phyloP scores from a whole-genome alignment of 108 stramenopile genomes.

The Stephanodiscus triporus region DNA sequence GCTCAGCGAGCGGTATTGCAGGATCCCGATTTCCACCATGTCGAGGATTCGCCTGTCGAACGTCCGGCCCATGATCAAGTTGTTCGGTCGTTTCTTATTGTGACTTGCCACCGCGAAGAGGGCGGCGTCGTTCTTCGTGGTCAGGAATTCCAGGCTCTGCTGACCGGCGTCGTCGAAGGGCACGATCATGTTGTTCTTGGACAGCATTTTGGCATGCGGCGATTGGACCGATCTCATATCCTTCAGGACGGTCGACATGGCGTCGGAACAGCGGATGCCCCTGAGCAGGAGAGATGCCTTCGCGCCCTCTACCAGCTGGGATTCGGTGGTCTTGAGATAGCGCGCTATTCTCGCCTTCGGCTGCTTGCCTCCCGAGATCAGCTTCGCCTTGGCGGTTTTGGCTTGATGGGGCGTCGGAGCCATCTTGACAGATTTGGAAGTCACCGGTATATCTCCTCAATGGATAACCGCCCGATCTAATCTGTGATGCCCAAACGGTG shows the following conservation, averaged over 20 bases:
- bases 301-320: conserved; percentile 75
- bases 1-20: conserved; percentile 76
- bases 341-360: conserved; percentile 87
- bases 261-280: conserved; percentile 85
- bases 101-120: conserved; percentile 93
- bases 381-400: conserved; percentile 70
- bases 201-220: conserved; percentile 79
- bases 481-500: background rate
- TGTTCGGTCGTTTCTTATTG: conserved; percentile 99
- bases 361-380: conserved; percentile 75
- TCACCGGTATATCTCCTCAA: background rate
- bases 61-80: conserved; percentile 94
- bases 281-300: conserved; percentile 83
- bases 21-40: conserved; percentile 94
- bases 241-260: conserved; percentile 82
- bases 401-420: conserved; percentile 84
- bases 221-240: conserved; percentile 86
- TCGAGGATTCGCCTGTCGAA: conserved; percentile 97
- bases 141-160: conserved; percentile 82
- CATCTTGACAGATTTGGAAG: conserved; percentile 47
- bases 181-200: conserved; percentile 88
- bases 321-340: conserved; percentile 82
- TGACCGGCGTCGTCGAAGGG: conserved; percentile 85
- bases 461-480: background rate
- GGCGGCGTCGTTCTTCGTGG: conserved; percentile 95